Conservation (phyloP, 129 eudicot species). For the Escallonia herrerae region DNA sequence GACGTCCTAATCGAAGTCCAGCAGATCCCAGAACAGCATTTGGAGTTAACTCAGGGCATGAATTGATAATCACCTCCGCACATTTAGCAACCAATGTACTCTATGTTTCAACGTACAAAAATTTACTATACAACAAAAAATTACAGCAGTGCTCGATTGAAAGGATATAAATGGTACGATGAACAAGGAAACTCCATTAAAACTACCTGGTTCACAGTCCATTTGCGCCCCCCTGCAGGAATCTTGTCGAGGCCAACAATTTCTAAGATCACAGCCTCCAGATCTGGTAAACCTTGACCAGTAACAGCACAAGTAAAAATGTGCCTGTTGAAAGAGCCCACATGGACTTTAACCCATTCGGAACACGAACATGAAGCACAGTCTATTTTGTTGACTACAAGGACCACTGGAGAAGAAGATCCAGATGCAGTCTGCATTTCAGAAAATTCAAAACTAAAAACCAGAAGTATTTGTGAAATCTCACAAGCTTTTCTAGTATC, state of each 20-base stretch:
- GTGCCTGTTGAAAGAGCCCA: constrained; percentile 30
- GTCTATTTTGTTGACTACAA: constrained; percentile 84
- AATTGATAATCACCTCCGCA: neutral
- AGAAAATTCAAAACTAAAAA: neutral
- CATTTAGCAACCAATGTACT: neutral
- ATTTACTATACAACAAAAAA: no score
- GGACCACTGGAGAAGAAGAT: constrained; percentile 56
- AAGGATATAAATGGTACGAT: no score
- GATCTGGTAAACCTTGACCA: constrained; percentile 72
- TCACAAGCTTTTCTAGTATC: neutral
- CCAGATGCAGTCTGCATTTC: constrained; percentile 34
- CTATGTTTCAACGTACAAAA: no score
- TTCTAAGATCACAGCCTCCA: constrained; percentile 64
- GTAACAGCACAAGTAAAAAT: constrained; percentile 81
- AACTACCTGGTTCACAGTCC: constrained; percentile 88
- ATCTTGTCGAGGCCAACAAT: constrained; percentile 70
- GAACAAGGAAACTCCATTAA: no score
- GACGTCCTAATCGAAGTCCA: no score
- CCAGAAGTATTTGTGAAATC: neutral
- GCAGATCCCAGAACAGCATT: no score
- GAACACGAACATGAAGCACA: constrained; percentile 43
- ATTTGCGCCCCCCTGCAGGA: constrained; percentile 74
- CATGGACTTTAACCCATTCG: constrained; percentile 28
- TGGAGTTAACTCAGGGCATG: no score
- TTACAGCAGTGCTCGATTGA: no score